Conservation (phyloP, 345 rosid genomes). For the Reutealis trisperma region DNA sequence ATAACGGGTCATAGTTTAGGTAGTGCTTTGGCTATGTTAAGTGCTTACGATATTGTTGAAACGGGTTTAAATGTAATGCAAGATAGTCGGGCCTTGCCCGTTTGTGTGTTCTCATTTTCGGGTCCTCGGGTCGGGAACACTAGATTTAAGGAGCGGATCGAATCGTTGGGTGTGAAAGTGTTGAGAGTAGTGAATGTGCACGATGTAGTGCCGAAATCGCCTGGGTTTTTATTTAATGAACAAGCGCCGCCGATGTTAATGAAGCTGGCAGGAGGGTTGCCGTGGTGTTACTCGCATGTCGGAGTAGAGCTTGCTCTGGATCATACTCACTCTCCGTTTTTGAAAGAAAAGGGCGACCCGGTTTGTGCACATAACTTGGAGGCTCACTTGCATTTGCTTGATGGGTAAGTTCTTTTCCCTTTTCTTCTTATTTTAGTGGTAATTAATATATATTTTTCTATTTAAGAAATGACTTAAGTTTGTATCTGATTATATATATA, state of each 20-base stretch:
- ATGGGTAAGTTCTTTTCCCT: conserved; percentile 56
- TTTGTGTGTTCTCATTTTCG: conserved; percentile 58
- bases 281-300: conserved; percentile 85
- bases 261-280: conserved; percentile 56
- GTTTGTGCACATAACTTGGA: conserved; percentile 72
- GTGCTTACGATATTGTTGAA: conserved; percentile 77
- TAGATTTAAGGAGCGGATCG: conserved; percentile 63
- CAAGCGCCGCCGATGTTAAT: conserved; percentile 39
- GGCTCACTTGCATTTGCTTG: conserved; percentile 76
- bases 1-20: conserved; percentile 87
- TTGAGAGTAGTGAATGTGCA: conserved; percentile 72
- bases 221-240: conserved; percentile 73
- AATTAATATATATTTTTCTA: too few species aligned
- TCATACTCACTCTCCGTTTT: conserved; percentile 69
- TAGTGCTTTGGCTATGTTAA: conserved; percentile 68
- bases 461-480: too few species aligned
- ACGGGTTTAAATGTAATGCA: conserved; percentile 48
- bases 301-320: conserved; percentile 72
- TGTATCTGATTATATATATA: too few species aligned
- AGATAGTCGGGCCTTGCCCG: conserved; percentile 48
- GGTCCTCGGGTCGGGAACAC: conserved; percentile 84
- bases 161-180: conserved; percentile 62
- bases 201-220: conserved; percentile 70
- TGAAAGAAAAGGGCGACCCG: conserved; percentile 53
- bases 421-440: too few species aligned